phyloP scores from a whole-genome alignment of 208 protist species.

The Trypanosoma scelopori region DNA sequence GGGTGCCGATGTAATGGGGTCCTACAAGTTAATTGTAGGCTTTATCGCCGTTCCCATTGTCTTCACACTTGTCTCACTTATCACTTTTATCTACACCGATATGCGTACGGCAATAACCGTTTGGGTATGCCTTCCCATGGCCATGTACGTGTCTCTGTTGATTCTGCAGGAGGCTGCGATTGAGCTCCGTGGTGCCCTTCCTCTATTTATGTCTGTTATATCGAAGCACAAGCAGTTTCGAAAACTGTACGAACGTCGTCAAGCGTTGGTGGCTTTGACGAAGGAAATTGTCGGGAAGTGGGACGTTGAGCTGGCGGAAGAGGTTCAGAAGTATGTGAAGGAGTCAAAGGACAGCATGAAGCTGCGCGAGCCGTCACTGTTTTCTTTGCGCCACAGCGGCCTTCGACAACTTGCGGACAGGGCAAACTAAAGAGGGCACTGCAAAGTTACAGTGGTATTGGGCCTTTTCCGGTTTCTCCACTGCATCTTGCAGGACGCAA shows the following conservation, averaged over 20 bases:
- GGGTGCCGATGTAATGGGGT: slow-evolving; percentile 89
- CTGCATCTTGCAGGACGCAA: not conserved
- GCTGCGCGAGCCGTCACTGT: slow-evolving; percentile 73
- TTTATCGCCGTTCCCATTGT: slow-evolving; percentile 65
- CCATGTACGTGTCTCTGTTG: slow-evolving; percentile 88
- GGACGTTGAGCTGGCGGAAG: slow-evolving; percentile 72
- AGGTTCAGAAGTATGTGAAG: slow-evolving; percentile 63
- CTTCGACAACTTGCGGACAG: slow-evolving; percentile 40
- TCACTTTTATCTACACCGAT: slow-evolving; percentile 66
- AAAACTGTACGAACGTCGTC: slow-evolving; percentile 81
- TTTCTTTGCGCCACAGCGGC: slow-evolving; percentile 81
- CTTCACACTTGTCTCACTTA: slow-evolving; percentile 56
- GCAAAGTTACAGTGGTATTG: not conserved
- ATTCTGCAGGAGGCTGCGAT: slow-evolving; percentile 85
- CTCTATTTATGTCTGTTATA: slow-evolving; percentile 86
- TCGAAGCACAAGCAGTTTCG: slow-evolving; percentile 88
- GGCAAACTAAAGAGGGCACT: slow-evolving; percentile 8
- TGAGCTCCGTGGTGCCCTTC: slow-evolving; percentile 78
- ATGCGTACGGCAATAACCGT: slow-evolving; percentile 64
- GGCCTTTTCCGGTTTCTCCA: slow-evolving; percentile 3
- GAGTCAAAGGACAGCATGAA: slow-evolving; percentile 50
- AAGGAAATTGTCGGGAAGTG: slow-evolving; percentile 62
- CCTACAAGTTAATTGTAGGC: slow-evolving; percentile 79
- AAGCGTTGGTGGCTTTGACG: slow-evolving; percentile 57
- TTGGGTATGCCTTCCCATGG: slow-evolving; percentile 83